Conservation (phyloP, 345 rosid genomes). For the Salix brachista region DNA sequence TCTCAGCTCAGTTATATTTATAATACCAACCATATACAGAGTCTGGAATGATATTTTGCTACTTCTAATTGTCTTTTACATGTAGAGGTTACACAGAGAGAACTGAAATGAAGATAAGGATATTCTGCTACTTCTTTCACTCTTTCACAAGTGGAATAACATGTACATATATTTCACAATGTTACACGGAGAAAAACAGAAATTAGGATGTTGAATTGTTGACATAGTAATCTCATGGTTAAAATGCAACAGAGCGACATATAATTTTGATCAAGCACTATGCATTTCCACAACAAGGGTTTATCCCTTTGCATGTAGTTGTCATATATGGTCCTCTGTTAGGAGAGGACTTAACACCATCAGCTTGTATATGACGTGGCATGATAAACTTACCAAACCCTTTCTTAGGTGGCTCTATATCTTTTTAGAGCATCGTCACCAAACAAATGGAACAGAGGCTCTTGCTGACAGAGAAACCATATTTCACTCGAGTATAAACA, state of each 20-base stretch:
- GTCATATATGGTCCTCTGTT: neutral
- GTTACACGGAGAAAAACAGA: neutral
- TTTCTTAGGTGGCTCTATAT: neutral
- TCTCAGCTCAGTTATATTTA: neutral
- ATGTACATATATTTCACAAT: neutral
- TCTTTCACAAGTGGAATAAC: neutral
- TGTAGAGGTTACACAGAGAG: neutral
- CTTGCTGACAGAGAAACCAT: neutral
- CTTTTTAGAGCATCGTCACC: neutral
- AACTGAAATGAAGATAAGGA: neutral
- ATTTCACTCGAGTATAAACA: neutral
- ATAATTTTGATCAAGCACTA: neutral
- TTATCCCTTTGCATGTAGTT: neutral
- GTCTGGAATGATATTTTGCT: neutral
- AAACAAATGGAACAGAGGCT: neutral
- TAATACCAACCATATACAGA: neutral
- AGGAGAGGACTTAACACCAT: neutral
- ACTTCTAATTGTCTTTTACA: neutral
- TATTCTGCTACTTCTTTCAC: neutral
- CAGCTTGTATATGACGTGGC: neutral
- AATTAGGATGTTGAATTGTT: neutral
- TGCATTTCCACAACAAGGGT: neutral
- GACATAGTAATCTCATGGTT: neutral
- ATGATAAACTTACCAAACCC: neutral
- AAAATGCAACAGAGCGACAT: neutral